Percentiles rank a stretch among this genome's conserved stretches.
These are phyloP conservation scores for Jackrogersella minutella DNA, from an alignment of 495 filamentous ascomycete species.

Conservation along the genomic window DNA sequence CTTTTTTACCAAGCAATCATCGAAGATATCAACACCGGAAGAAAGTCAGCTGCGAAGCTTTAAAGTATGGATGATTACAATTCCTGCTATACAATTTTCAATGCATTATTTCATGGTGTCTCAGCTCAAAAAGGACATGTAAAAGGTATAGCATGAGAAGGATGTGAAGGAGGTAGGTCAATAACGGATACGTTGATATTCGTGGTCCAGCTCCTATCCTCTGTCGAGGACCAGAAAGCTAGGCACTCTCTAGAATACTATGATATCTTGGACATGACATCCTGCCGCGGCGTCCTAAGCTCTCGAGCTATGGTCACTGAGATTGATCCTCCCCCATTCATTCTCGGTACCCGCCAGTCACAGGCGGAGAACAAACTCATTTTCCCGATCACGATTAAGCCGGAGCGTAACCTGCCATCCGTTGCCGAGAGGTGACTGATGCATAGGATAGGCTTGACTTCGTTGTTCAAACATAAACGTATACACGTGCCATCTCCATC, in stretches of 20 bases:
- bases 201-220: too few relatives aligned
- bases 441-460: constrained; percentile 93
- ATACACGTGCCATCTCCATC: not conserved
- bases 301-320: constrained; percentile 56
- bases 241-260: not conserved
- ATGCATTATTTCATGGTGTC: not conserved
- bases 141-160: not conserved
- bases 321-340: constrained; percentile 53
- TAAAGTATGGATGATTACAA: too few relatives aligned
- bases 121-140: too few relatives aligned
- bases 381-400: constrained; percentile 86
- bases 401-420: constrained; percentile 76
- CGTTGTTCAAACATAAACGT: constrained; percentile 70
- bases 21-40: too few relatives aligned
- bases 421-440: constrained; percentile 79
- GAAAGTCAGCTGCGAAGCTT: too few relatives aligned
- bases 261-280: not conserved
- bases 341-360: constrained; percentile 54
- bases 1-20: too few relatives aligned
- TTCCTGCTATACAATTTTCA: not conserved
- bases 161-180: not conserved
- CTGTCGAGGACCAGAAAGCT: not conserved
- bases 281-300: constrained; percentile 47
- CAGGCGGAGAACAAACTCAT: constrained; percentile 55
- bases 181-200: not conserved